Percentiles rank a stretch among this genome's conserved stretches.
These are phyloP conservation scores for Chrysochromulina tobinii DNA, from an alignment of 78 protist species.

Conservation along the genomic window DNA sequence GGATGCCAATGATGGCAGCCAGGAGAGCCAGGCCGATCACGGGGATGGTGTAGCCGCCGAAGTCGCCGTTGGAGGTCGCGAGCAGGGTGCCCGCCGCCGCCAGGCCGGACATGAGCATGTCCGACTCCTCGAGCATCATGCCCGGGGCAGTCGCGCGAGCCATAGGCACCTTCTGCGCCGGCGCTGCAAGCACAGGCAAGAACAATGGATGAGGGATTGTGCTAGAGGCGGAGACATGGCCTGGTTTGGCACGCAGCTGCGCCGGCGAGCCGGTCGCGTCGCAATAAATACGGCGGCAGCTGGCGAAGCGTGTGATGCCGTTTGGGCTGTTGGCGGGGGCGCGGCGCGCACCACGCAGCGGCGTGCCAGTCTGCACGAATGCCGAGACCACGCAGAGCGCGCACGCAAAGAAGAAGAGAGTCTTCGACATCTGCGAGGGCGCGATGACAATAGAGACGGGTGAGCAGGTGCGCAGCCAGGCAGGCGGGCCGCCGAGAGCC, in stretches of 20 bases:
- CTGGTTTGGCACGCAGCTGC: too few relatives aligned
- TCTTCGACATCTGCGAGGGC: not conserved
- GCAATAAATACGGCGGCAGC: too few relatives aligned
- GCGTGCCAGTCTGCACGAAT: not conserved
- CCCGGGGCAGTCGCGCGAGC: not conserved
- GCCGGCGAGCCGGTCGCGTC: too few relatives aligned
- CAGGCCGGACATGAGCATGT: not conserved
- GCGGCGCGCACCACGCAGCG: too few relatives aligned
- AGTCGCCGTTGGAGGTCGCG: not conserved
- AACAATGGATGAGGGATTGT: too few relatives aligned
- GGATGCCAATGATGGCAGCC: not conserved
- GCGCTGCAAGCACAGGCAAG: too few relatives aligned
- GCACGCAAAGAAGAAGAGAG: not conserved
- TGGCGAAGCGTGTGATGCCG: too few relatives aligned
- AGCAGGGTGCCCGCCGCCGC: not conserved
- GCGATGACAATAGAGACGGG: too few relatives aligned
- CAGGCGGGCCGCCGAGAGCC: too few relatives aligned
- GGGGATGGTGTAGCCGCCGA: conserved; percentile 7
- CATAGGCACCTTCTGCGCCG: not conserved
- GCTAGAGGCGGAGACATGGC: too few relatives aligned
- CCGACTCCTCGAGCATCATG: not conserved
- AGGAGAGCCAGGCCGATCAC: not conserved
- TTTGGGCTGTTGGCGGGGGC: too few relatives aligned
- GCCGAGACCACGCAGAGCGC: not conserved
- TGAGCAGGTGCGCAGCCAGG: too few relatives aligned